Percentiles rank a stretch among this genome's conserved stretches.
Evolutionary conservation across 163 green algal genomes (phyloP).

Genomic region (Scenedesmus sp.): DNA sequence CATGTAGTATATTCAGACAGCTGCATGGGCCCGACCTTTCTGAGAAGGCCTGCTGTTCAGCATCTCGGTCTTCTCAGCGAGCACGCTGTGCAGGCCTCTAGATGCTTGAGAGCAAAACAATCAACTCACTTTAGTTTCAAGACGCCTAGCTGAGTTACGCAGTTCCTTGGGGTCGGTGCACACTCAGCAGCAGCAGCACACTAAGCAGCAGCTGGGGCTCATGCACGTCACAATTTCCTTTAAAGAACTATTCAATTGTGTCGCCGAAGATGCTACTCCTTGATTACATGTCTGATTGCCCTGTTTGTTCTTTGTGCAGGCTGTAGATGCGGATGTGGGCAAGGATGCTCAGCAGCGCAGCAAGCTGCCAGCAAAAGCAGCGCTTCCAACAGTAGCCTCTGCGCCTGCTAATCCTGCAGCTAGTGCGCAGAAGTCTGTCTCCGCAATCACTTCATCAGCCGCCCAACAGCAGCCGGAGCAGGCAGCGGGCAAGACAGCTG

Average conservation of each 20-base stretch:
- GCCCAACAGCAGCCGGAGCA: neutral
- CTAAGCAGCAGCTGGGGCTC: neutral
- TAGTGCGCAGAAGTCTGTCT: no score
- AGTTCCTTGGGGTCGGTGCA: constrained; percentile 74
- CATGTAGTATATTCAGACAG: neutral
- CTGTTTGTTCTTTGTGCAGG: neutral
- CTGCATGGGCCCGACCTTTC: neutral
- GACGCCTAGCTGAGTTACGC: neutral
- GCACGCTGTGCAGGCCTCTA: neutral
- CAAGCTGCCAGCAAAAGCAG: neutral
- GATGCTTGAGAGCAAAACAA: neutral
- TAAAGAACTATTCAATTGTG: neutral
- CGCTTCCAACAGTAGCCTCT: neutral
- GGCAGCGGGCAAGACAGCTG: neutral
- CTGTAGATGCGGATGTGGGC: neutral
- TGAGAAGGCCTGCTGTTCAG: neutral
- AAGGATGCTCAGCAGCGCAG: neutral
- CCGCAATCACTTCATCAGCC: neutral
- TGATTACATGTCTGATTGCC: neutral
- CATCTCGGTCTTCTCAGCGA: neutral
- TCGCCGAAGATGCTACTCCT: no score
- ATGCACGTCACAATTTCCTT: no score
- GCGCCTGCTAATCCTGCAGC: neutral
- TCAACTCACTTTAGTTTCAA: neutral
- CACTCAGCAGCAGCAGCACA: constrained; percentile 35